Evolutionary conservation across 176 grass and related monocot species (phyloP), one percentile per base, ranked within the genome.

Genomic region (Oryza australiensis): DNA sequence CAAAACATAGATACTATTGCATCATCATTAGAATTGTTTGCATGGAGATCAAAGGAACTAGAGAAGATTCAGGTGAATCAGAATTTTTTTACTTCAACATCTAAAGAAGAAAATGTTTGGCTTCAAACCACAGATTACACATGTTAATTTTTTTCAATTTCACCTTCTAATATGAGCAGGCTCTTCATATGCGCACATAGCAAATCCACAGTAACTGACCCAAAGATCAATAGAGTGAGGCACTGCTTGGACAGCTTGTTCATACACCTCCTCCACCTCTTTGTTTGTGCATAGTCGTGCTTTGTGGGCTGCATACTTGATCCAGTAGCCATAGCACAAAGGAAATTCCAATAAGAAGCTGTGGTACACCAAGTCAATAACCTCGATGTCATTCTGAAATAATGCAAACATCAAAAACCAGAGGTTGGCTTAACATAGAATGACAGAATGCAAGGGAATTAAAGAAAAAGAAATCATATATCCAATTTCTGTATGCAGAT

Each of bases 201-300:
- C 88, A 89, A 94, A 97, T 53, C 53, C 88, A 90, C 92, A 98
- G 78, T 98, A 94, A 84, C 80, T 90, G 71, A 84, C 80, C 95
- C 95, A 98, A 66, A 94, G 70, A 88, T 98, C 81, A 12, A 91
- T 75, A 22, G 90, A 94, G 77, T 90, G 86, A 40, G 90, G 82
- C 75, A 84, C 33, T 68, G 86, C 83, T 73, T 90, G 85, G 66
- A 94, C 41, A 1, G 95, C 92, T 83, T 89, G 86, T 86, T 94
- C 95, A 72, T 90, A 98, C 62, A 89, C 73, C 75, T 89, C 83
- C 76, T 88, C 67, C 12, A 86, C 81, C 63, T 98, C 82, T 74
- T 76, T 64, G 40, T 64, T 79, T 75, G 71, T 86, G 70, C 88
- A 92, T 65, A 98, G 67, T 5, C 71, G 80, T 80, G 86, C 82